Base-by-base conservation (phyloP, 306 rosid species). In the Sphenostylis stenocarpa region DNA sequence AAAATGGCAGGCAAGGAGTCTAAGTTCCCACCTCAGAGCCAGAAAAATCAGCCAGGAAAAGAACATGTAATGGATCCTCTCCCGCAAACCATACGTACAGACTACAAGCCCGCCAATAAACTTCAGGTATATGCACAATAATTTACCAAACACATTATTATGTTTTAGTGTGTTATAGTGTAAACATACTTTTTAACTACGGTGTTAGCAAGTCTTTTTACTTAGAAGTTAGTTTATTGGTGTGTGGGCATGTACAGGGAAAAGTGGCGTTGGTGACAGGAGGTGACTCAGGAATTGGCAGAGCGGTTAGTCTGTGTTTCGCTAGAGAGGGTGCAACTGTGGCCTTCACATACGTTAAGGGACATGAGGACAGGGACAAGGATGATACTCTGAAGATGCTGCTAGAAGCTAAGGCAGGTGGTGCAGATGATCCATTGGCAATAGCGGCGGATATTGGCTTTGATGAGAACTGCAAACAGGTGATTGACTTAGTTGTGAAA, bases 221-320 rank as follows among this genome's bases (percentile, higher is more conserved):
- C 57, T 29, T 6, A 61, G 6, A 53, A 29, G 19, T 61, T 29
- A 14, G 64, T 57, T 41, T 44, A 33, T 45, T 70, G 77, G 33
- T 58, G 33, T 58, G 7, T 58, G 63, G n/a, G 3, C 29, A 3
- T 15, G 4, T 29, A n/a, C 34, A 87, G 83, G 89, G 90, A 24
- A 89, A 85, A 76, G 93, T 86, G 81, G 89, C 90, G 2, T 76
- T 89, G 75, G 90, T 89, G 83, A 89, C 90, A 16, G 89, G 93
- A 8, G 90, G 92, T 21, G 88, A 88, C 79, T 88, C 90, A 0
- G 87, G 92, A 16, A 88, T 88, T 11, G 92, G 92, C 0, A 81
- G 86, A 80, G 86, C 90, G 0, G 86, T 88, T 12, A 75, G 86
- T 12, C 10, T 82, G 41, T 38, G 67, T 26, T 89, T 86, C 3